Conservation (phyloP, 345 rosid species). For the Rhodamnia rubescens region DNA sequence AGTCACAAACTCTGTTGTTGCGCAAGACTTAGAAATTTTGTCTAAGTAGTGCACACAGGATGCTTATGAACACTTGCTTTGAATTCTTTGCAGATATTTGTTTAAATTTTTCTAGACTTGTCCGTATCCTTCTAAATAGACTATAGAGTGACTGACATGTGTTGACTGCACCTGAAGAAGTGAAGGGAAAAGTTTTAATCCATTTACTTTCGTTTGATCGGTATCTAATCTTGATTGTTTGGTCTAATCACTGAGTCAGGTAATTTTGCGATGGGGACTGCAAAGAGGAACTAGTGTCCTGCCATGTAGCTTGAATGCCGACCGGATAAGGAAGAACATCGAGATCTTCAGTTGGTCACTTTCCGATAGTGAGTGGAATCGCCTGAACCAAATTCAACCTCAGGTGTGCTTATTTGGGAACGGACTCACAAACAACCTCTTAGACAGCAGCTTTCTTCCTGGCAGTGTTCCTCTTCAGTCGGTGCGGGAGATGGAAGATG, state of each 20-base stretch:
- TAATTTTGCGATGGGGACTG: constrained; percentile 50
- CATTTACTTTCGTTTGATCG: neutral
- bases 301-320: constrained; percentile 47
- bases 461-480: constrained; percentile 46
- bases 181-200: neutral
- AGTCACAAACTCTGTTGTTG: neutral
- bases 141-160: neutral
- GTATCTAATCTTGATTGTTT: neutral
- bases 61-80: neutral
- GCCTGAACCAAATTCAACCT: constrained; percentile 36
- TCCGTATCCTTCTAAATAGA: neutral
- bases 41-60: neutral
- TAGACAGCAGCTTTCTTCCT: constrained; percentile 21
- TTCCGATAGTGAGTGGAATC: constrained; percentile 36
- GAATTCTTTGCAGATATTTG: neutral
- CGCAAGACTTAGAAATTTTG: neutral
- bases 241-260: constrained; percentile 11
- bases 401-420: constrained; percentile 50
- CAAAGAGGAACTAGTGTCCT: constrained; percentile 54
- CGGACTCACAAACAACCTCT: constrained; percentile 20
- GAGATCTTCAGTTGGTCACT: constrained; percentile 40
- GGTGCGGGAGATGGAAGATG: constrained; percentile 43
- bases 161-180: neutral
- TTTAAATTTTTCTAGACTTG: neutral
- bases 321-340: constrained; percentile 38